These are phyloP conservation scores for Monosporozyma yasuniensis DNA, from an alignment of 805 yeast species.

Conservation along the genomic window DNA sequence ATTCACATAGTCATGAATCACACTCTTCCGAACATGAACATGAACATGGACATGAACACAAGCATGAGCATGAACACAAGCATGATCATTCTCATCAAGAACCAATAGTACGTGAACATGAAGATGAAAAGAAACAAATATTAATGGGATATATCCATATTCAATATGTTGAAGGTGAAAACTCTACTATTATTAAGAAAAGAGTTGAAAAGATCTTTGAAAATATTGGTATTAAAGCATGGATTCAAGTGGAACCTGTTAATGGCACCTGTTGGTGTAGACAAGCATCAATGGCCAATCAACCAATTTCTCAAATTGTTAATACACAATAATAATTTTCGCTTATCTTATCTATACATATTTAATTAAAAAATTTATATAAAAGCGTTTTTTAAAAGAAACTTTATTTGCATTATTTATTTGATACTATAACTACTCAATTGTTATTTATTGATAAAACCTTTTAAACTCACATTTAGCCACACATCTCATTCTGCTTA, in stretches of 20 bases:
- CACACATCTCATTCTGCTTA: background rate
- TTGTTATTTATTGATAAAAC: background rate
- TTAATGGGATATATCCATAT: constrained; percentile 76
- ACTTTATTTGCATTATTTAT: too few species aligned
- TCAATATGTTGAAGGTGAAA: constrained; percentile 60
- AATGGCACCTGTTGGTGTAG: constrained; percentile 65
- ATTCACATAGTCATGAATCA: constrained; percentile 22
- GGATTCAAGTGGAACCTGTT: constrained; percentile 62
- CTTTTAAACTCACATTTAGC: background rate
- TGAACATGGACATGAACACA: constrained; percentile 5
- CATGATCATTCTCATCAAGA: constrained; percentile 34
- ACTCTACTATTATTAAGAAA: constrained; percentile 48
- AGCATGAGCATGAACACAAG: constrained; percentile 9
- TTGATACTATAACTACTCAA: too few species aligned
- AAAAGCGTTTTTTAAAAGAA: too few species aligned
- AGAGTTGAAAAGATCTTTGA: constrained; percentile 50
- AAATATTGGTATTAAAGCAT: constrained; percentile 40
- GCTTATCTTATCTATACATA: background rate
- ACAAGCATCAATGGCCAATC: constrained; percentile 1
- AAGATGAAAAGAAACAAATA: constrained; percentile 21
- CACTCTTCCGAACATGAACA: constrained; percentile 34
- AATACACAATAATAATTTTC: background rate
- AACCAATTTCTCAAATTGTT: background rate
- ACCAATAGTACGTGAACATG: constrained; percentile 9
- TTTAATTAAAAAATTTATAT: too few species aligned